Evolutionary conservation across 2,329 filamentous ascomycete genomes (phyloP).

Genomic region (Fusarium lyarnte): DNA sequence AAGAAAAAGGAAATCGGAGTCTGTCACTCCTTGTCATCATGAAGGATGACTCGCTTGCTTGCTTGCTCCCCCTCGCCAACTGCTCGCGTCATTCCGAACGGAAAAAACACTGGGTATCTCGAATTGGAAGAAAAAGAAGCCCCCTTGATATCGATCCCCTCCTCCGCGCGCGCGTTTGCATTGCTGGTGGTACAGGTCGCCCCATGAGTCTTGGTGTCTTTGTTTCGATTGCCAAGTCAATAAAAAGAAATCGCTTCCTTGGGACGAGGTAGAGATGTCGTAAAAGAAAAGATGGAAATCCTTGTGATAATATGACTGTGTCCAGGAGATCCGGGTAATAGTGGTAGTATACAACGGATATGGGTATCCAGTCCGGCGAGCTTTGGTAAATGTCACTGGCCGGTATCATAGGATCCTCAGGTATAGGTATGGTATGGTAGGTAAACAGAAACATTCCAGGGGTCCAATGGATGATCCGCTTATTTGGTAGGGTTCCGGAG

Average conservation of each 20-base stretch:
- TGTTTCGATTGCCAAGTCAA: conserved; percentile 35
- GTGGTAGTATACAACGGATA: conserved; percentile 45
- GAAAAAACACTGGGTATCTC: conserved; percentile 50
- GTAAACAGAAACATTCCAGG: conserved; percentile 36
- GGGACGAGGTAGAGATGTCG: conserved; percentile 40
- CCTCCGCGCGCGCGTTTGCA: conserved; percentile 43
- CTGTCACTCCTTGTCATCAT: conserved; percentile 24
- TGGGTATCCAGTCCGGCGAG: conserved; percentile 40
- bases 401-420: conserved; percentile 37
- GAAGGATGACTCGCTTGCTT: conserved; percentile 21
- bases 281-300: conserved; percentile 38
- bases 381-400: conserved; percentile 33
- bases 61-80: conserved; percentile 36
- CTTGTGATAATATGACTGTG: conserved; percentile 13
- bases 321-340: conserved; percentile 42
- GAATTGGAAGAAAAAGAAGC: conserved; percentile 47
- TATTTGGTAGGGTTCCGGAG: conserved; percentile 70
- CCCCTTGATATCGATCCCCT: conserved; percentile 45
- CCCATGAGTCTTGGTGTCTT: conserved; percentile 42
- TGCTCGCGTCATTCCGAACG: conserved; percentile 44
- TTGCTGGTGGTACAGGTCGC: conserved; percentile 49
- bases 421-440: conserved; percentile 27
- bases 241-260: conserved; percentile 41
- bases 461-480: conserved; percentile 39
- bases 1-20: conserved; percentile 17